Evolutionary conservation across 2,329 filamentous ascomycete species (phyloP), one percentile per base, ranked within the genome.

Genomic region (Rhinocladiella similis): DNA sequence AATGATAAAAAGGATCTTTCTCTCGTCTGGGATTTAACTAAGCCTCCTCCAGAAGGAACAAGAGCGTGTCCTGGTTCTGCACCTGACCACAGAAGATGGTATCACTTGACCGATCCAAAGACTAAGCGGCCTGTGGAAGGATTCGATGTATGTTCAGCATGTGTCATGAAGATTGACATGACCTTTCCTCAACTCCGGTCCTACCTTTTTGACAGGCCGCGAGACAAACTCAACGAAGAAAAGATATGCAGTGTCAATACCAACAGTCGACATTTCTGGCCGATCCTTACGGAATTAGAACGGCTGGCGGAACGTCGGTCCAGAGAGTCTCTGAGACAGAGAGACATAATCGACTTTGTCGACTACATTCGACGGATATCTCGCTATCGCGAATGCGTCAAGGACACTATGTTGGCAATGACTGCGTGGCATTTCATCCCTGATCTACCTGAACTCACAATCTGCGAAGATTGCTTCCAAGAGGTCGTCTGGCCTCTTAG

Each of bases 381-480:
- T 18, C 72, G 75, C 3, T 72, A 83, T 25, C 77, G 81, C 2
- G 84, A 90, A 67, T 95, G 90, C 68, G 76, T 77, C 18, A 80
- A 84, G 33, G 84, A 89, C 67, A 81, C 78, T n/a, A 78, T 84
- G 3, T 72, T 88, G 2, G 71, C 77, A n/a, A 80, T 84, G 53
- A 81, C 79, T 12, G 76, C 80, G 38, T 97, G 92, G 92, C 86
- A 95, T 70, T 85, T 83, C 53, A 90, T 95, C 70, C 84, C 88
- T 1, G 78, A 83, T 13, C 75, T 95, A 0, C 89, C 88, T 0
- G 83, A 91, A 47, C 84, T 96, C 66, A 91, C 88, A 1, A 87
- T 96, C 3, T 97, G 92, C 72, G 85, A 89, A 62, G 90, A 93
- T 71, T 97, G 92, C 71, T 96, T 89, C 69, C 83, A 90, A 14